A percentile compares a stretch with the other conserved stretches of the same genome.
Conservation (phyloP, 768 basidiomycete genomes). For the Tulasnella calospora region DNA sequence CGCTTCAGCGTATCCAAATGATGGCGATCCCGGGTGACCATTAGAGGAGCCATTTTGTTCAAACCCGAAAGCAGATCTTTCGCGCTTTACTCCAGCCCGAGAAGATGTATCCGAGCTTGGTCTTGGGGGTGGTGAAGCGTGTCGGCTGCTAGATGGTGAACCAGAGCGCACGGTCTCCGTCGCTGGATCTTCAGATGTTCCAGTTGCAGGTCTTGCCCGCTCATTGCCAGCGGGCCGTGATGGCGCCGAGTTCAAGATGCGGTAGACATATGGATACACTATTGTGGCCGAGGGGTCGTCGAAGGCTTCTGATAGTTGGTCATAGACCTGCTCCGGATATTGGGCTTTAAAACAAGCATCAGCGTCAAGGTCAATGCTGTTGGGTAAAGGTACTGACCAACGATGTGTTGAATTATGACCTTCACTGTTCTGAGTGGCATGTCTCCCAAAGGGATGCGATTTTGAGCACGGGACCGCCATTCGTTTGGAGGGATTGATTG, state of each 20-base stretch:
- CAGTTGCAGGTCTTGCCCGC: not conserved
- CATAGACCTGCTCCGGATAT: constrained; percentile 85
- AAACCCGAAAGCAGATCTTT: not conserved
- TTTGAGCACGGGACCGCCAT: constrained; percentile 87
- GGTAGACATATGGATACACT: constrained; percentile 91
- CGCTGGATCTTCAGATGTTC: constrained; percentile 36
- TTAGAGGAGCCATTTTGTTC: not conserved
- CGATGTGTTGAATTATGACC: constrained; percentile 94
- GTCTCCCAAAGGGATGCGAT: constrained; percentile 90
- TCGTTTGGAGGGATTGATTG: constrained; percentile 92
- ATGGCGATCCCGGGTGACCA: not conserved
- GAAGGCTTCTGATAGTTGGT: constrained; percentile 81
- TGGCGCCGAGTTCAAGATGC: constrained; percentile 59
- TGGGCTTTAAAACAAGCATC: constrained; percentile 49
- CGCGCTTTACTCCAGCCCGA: constrained; percentile 31
- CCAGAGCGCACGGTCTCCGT: constrained; percentile 60
- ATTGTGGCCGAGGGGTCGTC: constrained; percentile 97
- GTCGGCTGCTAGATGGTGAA: constrained; percentile 51
- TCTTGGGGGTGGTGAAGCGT: constrained; percentile 10
- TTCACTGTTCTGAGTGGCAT: constrained; percentile 98
- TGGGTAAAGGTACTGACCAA: constrained; percentile 56
- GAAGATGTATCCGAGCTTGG: constrained; percentile 38
- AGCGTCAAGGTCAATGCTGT: not conserved
- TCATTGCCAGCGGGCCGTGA: constrained; percentile 19
- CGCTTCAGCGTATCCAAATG: constrained; percentile 30